Evolutionary conservation across 208 protist genomes (phyloP), one percentile per base, ranked within the genome.

Genomic region (Trypanosoma vivax): DNA sequence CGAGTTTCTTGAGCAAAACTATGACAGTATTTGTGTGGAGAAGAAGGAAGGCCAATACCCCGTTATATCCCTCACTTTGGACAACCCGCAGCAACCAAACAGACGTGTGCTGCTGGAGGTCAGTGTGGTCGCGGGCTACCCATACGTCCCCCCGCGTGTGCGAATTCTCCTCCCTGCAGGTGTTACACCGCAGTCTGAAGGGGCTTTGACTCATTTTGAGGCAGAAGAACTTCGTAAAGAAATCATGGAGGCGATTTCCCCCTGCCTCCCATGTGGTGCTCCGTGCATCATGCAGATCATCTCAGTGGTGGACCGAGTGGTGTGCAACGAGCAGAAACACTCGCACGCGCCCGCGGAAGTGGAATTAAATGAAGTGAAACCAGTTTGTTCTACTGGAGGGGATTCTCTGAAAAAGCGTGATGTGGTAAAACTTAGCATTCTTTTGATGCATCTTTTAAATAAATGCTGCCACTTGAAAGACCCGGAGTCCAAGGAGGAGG

Each of bases 401-500:
- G 21, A 18, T 19, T 16, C 16, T 53, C 71, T 16, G 39, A 86
- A 37, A 73, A 78, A 39, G 63, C 68, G 21, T 71, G 80, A 92
- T 25, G 73, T 70, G 23, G 30, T 88, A 4, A 73, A 63, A 49
- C 60, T 92, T 2, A 83, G 78, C 43, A 16, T 88, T 39, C 60
- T 92, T 11, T 38, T 81, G 2, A 68, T 87, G n/a, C 73, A 89
- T 60, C 60, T 92, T 13, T 47, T 85, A 11, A 69, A 74, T 52
- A 88, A 86, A 50, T 90, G 77, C 54, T 92, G 85, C 55, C 65
- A 88, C 34, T 64, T 92, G 49, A 83, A 79, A 43, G 53, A 85
- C 47, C 75, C 79, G 11, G 80, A 84, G 53, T 90, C 81, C 16
- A 71, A 70, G 24, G 81, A 88, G 51, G 80, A 92, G 54, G 76